Conservation (phyloP, 306 rosid genomes). For the Acacia confusa region DNA sequence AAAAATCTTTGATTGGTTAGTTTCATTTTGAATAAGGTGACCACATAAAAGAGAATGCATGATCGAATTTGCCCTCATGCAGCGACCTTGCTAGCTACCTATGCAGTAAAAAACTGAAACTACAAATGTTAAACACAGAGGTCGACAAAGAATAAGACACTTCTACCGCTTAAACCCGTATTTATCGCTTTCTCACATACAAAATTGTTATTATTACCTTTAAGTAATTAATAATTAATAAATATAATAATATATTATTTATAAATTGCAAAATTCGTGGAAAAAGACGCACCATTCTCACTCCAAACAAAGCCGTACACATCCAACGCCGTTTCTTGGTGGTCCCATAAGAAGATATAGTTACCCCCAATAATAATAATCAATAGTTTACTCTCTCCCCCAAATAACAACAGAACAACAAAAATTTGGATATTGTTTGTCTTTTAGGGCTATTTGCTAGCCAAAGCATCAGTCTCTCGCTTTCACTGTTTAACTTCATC, state of each 20-base stretch:
- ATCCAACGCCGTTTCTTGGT: slow-evolving; percentile 10
- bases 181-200: no score
- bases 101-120: no score
- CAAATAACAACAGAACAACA: neutral
- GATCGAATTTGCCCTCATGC: no score
- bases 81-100: no score
- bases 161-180: neutral
- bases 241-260: neutral
- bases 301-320: neutral
- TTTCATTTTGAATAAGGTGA: no score
- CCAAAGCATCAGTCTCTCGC: neutral
- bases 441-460: neutral
- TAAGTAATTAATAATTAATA: neutral
- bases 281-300: neutral
- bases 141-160: neutral
- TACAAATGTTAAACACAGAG: no score
- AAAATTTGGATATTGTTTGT: neutral
- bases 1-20: no score
- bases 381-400: neutral
- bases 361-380: no score
- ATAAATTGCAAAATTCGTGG: neutral
- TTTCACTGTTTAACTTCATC: neutral
- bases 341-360: neutral
- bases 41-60: no score
- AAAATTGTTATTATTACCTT: neutral